Conservation (phyloP, 2,329 filamentous ascomycete species). For the Fusarium incarnatum region DNA sequence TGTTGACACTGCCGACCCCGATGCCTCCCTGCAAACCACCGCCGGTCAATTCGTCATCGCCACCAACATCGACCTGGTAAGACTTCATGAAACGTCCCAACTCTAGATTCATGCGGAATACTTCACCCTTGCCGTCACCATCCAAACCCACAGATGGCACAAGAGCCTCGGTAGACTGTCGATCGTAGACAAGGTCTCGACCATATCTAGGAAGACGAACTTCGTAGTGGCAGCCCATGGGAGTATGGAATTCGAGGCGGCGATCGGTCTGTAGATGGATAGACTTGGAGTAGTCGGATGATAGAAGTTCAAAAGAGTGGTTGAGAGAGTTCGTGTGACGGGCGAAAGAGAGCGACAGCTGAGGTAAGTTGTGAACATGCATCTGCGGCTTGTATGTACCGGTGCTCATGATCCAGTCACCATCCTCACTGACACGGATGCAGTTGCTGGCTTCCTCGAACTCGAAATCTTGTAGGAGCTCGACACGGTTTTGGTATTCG, state of each 20-base stretch:
- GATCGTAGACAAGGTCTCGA: slow-evolving; percentile 87
- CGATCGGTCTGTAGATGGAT: slow-evolving; percentile 93
- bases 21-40: slow-evolving; percentile 89
- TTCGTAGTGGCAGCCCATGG: slow-evolving; percentile 86
- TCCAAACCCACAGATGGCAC: slow-evolving; percentile 91
- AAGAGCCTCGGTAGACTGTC: slow-evolving; percentile 83
- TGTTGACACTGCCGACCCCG: slow-evolving; percentile 86
- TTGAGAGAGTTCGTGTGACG: slow-evolving; percentile 94
- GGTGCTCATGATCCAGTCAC: slow-evolving; percentile 96
- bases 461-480: slow-evolving; percentile 96
- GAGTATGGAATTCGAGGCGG: slow-evolving; percentile 91
- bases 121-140: slow-evolving; percentile 86
- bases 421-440: slow-evolving; percentile 91
- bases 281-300: slow-evolving; percentile 92
- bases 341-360: slow-evolving; percentile 92
- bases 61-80: slow-evolving; percentile 90
- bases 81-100: slow-evolving; percentile 93
- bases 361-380: slow-evolving; percentile 93
- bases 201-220: slow-evolving; percentile 94
- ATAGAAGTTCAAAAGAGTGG: slow-evolving; percentile 88
- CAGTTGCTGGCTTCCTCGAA: slow-evolving; percentile 96
- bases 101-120: slow-evolving; percentile 92
- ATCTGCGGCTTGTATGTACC: slow-evolving; percentile 78
- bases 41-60: slow-evolving; percentile 79
- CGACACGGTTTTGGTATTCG: slow-evolving; percentile 93